phyloP scores from a whole-genome alignment of 2,329 filamentous ascomycete species.

The Colletotrichum plurivorum region DNA sequence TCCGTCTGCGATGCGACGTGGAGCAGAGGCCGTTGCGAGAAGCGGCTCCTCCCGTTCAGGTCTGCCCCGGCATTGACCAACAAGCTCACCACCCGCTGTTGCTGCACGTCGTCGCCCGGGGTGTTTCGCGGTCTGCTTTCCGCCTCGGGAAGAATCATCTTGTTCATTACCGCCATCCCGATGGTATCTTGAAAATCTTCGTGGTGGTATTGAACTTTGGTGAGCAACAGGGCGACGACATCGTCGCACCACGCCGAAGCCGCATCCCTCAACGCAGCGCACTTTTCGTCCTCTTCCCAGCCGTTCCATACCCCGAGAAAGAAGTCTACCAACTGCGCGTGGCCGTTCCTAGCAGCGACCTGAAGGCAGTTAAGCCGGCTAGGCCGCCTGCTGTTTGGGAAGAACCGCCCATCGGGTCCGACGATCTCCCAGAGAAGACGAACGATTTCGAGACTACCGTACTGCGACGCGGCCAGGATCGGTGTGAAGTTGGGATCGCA shows the following conservation, averaged over 20 bases:
- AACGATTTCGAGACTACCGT: neutral
- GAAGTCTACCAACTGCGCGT: constrained; percentile 39
- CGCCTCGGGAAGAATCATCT: neutral
- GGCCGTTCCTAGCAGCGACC: constrained; percentile 35
- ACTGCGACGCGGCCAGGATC: neutral
- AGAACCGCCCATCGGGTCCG: neutral
- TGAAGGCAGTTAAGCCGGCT: constrained; percentile 17
- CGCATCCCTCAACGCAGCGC: constrained; percentile 35
- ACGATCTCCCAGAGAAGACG: neutral
- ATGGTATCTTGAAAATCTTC: neutral
- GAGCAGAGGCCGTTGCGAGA: neutral
- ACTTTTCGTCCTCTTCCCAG: constrained; percentile 33
- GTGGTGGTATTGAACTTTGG: neutral
- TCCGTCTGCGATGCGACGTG: neutral
- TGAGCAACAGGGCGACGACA: constrained; percentile 27
- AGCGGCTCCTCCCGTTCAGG: neutral
- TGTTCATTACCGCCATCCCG: neutral
- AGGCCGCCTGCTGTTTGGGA: neutral
- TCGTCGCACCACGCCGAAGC: constrained; percentile 38
- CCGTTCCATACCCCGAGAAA: constrained; percentile 38
- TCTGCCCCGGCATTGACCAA: neutral
- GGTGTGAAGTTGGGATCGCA: constrained; percentile 4
- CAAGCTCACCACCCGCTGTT: neutral
- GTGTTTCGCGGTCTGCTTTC: neutral
- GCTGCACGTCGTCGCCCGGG: neutral